Percentiles rank a stretch among this genome's conserved stretches.
phyloP scores from a whole-genome alignment of 2,329 filamentous ascomycete species.

The Colletotrichum plurivorum region DNA sequence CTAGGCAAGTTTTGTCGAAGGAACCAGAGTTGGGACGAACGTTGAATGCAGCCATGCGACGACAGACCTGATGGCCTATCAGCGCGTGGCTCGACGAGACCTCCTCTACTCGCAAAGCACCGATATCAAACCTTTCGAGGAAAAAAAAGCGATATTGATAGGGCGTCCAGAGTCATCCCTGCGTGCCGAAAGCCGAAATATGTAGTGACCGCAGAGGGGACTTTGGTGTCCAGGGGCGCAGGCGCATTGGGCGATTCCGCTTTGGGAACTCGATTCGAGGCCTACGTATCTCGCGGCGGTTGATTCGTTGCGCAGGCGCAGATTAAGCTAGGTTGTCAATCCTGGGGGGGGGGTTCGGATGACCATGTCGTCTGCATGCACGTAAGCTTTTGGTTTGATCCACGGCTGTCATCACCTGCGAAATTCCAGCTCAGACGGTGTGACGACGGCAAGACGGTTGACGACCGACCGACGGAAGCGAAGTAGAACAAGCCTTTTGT shows the following conservation, averaged over 20 bases:
- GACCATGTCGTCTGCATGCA: neutral
- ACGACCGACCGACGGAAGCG: neutral
- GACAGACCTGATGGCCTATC: neutral
- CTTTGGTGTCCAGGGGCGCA: constrained; percentile 11
- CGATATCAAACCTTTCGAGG: neutral
- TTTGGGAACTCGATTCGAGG: constrained; percentile 45
- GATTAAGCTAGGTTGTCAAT: no score
- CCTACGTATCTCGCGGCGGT: neutral
- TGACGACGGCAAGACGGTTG: neutral
- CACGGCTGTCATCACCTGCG: neutral
- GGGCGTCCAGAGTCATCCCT: neutral
- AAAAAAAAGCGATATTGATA: neutral
- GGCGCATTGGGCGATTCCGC: constrained; percentile 27
- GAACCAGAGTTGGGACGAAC: neutral
- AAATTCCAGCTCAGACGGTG: neutral
- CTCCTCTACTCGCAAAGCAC: no score
- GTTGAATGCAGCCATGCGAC: neutral
- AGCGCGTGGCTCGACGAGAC: no score
- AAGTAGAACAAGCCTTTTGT: neutral
- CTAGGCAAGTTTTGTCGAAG: neutral
- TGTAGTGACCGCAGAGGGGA: constrained; percentile 6
- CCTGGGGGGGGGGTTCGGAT: no score
- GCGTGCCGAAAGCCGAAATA: constrained; percentile 26
- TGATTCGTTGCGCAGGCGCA: neutral
- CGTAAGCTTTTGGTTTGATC: neutral